phyloP scores from a whole-genome alignment of 177 flowering plant species.

The Vitis hybrid region DNA sequence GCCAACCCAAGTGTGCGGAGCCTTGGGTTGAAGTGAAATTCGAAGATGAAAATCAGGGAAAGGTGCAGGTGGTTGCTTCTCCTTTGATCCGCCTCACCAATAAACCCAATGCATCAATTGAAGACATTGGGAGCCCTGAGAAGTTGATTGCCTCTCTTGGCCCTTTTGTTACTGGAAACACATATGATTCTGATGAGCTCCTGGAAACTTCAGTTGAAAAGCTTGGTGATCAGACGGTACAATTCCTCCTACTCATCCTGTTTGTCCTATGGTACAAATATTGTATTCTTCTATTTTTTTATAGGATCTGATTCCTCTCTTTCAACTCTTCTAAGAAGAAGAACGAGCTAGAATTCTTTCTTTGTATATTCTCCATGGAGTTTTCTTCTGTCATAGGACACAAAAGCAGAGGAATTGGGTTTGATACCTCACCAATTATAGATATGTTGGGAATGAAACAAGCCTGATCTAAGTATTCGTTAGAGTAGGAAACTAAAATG shows the following conservation, averaged over 20 bases:
- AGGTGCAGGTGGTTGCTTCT: slow-evolving; percentile 92
- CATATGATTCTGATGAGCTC: slow-evolving; percentile 84
- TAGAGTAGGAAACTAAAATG: no score
- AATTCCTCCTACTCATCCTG: neutral
- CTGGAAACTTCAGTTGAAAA: slow-evolving; percentile 70
- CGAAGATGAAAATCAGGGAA: slow-evolving; percentile 90
- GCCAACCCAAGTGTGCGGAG: slow-evolving; percentile 98
- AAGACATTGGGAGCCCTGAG: slow-evolving; percentile 93
- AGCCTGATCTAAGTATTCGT: no score
- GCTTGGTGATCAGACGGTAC: slow-evolving; percentile 81
- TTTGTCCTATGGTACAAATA: no score
- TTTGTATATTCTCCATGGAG: no score
- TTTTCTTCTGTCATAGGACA: no score
- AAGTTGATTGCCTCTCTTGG: slow-evolving; percentile 92
- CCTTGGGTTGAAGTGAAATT: slow-evolving; percentile 98
- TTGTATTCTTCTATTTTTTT: neutral
- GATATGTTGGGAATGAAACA: no score
- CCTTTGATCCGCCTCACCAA: slow-evolving; percentile 91
- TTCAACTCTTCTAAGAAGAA: neutral
- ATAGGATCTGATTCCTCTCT: neutral
- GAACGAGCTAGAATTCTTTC: no score
- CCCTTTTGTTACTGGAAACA: slow-evolving; percentile 91
- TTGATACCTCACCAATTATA: no score
- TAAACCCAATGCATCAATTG: slow-evolving; percentile 85
- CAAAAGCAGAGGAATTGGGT: no score